These are phyloP conservation scores for Saccharomyces cerevisiae DNA, from an alignment of 805 yeast genomes.

Conservation along the genomic window DNA sequence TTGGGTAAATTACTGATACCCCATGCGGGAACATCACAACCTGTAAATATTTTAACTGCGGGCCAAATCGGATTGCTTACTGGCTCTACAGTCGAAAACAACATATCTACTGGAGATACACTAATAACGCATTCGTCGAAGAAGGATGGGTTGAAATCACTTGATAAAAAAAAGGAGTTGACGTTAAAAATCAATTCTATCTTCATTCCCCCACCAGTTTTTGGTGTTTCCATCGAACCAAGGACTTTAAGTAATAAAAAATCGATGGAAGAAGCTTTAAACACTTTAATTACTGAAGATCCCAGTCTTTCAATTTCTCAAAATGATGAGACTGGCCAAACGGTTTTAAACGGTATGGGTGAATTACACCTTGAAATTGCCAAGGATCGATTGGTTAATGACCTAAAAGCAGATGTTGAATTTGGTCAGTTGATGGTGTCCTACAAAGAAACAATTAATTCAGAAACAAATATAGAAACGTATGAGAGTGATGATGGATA, in stretches of 20 bases:
- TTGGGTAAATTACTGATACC: slow-evolving; percentile 65
- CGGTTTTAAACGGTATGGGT: slow-evolving; percentile 95
- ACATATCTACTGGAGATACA: slow-evolving; percentile 86
- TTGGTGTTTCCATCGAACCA: slow-evolving; percentile 79
- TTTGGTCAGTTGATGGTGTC: slow-evolving; percentile 83
- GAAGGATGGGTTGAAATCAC: slow-evolving; percentile 41
- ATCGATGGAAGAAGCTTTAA: slow-evolving; percentile 61
- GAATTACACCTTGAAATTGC: slow-evolving; percentile 91
- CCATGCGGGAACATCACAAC: slow-evolving; percentile 83
- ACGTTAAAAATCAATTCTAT: slow-evolving; percentile 62
- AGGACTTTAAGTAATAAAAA: slow-evolving; percentile 71
- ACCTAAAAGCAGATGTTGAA: slow-evolving; percentile 72
- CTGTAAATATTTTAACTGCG: slow-evolving; percentile 49
- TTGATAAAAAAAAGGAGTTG: slow-evolving; percentile 31
- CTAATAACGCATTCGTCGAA: slow-evolving; percentile 53
- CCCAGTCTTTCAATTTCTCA: slow-evolving; percentile 69
- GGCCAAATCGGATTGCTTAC: slow-evolving; percentile 82
- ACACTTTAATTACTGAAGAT: slow-evolving; percentile 69
- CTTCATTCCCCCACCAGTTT: slow-evolving; percentile 84
- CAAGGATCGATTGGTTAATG: slow-evolving; percentile 65
- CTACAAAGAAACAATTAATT: slow-evolving; percentile 61
- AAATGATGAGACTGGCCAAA: slow-evolving; percentile 85
- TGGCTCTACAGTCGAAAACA: slow-evolving; percentile 37
- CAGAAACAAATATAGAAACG: slow-evolving; percentile 5
- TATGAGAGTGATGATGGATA: slow-evolving; percentile 14